phyloP scores from a whole-genome alignment of 371 early-diverging fungal genomes.

The Actinomortierella wolfii region DNA sequence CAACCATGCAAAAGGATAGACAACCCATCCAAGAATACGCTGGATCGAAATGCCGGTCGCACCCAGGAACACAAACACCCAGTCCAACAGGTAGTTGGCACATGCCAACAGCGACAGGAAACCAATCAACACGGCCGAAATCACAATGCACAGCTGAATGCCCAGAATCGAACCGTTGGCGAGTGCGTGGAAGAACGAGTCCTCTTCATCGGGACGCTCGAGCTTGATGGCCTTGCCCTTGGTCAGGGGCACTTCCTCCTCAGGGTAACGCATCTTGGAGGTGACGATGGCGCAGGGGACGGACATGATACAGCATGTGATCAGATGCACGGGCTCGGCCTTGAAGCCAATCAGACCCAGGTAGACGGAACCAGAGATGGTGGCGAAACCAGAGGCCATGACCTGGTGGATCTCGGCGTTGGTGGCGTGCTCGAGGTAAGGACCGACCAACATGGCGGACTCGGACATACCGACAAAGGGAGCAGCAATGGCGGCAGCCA shows the following conservation, averaged over 20 bases:
- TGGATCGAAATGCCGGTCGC: conserved; percentile 64
- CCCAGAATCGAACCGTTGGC: conserved; percentile 88
- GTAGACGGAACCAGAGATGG: conserved; percentile 86
- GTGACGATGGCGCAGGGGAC: conserved; percentile 87
- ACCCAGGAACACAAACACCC: conserved; percentile 77
- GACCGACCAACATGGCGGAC: conserved; percentile 83
- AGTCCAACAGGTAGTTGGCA: conserved; percentile 72
- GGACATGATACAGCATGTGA: conserved; percentile 93
- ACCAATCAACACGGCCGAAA: conserved; percentile 78
- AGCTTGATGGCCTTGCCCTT: conserved; percentile 64
- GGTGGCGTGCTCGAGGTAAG: conserved; percentile 89
- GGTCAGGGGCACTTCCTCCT: conserved; percentile 81
- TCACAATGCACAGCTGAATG: conserved; percentile 74
- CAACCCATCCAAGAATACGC: conserved; percentile 74
- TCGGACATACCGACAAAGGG: conserved; percentile 86
- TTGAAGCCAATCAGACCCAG: conserved; percentile 75
- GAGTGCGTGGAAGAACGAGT: conserved; percentile 83
- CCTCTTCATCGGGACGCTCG: conserved; percentile 64
- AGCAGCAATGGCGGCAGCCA: conserved; percentile 88
- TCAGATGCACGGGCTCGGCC: conserved; percentile 64
- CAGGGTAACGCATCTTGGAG: conserved; percentile 88
- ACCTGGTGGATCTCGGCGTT: conserved; percentile 85
- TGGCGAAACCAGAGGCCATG: conserved; percentile 91
- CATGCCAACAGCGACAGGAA: conserved; percentile 73
- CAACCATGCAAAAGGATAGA: conserved; percentile 82